phyloP scores from a whole-genome alignment of 2,329 filamentous ascomycete species.

The Arachnomyces sp. region DNA sequence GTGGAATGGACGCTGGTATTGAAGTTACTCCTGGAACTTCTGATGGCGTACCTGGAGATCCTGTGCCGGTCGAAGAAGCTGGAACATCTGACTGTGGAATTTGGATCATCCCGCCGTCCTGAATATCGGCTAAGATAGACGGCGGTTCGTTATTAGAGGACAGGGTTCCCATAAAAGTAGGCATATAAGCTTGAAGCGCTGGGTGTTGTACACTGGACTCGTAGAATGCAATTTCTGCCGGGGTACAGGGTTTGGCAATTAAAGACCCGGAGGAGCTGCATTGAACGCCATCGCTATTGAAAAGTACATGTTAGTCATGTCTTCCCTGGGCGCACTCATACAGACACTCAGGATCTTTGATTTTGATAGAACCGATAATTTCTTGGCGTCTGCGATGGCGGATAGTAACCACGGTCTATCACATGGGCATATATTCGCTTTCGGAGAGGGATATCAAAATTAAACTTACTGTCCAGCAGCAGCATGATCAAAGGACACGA shows the following conservation, averaged over 20 bases:
- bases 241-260: constrained; percentile 89
- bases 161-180: constrained; percentile 74
- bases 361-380: too few species aligned
- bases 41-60: constrained; percentile 10
- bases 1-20: constrained; percentile 17
- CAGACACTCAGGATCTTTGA: too few species aligned
- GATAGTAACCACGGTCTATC: too few species aligned
- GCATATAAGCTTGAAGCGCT: constrained; percentile 73
- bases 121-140: constrained; percentile 42
- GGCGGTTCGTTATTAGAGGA: constrained; percentile 47
- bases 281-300: constrained; percentile 73
- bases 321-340: too few species aligned
- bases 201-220: constrained; percentile 63
- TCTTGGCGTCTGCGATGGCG: constrained; percentile 7
- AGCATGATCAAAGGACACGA: constrained; percentile 39
- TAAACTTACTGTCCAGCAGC: constrained; percentile 43
- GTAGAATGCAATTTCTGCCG: constrained; percentile 83
- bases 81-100: constrained; percentile 19
- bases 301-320: constrained; percentile 7
- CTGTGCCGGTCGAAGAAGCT: constrained; percentile 14
- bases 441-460: not conserved
- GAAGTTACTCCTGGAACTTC: constrained; percentile 19
- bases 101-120: constrained; percentile 36
- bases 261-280: constrained; percentile 75
- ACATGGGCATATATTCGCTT: too few species aligned